A percentile compares a stretch with the other conserved stretches of the same genome.
phyloP scores from a whole-genome alignment of 2,329 filamentous ascomycete genomes.

The Shiraia sp. region DNA sequence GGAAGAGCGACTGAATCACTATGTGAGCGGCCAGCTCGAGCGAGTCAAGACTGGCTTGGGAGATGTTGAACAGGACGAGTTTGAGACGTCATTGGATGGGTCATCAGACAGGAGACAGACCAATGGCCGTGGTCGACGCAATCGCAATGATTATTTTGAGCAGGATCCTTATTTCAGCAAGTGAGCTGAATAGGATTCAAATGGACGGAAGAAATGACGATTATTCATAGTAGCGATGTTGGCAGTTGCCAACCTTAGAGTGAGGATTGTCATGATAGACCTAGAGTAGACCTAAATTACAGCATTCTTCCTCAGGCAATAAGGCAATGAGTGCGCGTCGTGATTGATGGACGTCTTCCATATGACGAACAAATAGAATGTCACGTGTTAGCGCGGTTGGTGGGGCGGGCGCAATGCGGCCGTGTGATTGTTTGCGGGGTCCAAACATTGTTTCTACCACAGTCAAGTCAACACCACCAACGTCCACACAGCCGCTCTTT shows the following conservation, averaged over 20 bases:
- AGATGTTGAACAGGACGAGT: slow-evolving; percentile 62
- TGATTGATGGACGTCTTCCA: neutral
- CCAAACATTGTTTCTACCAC: slow-evolving; percentile 18
- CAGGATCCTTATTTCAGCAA: slow-evolving; percentile 33
- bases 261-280: slow-evolving; percentile 13
- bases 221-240: neutral
- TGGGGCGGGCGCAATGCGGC: slow-evolving; percentile 10
- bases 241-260: neutral
- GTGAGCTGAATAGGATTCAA: slow-evolving; percentile 5
- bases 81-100: slow-evolving; percentile 61
- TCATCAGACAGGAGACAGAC: slow-evolving; percentile 23
- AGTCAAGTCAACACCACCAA: slow-evolving; percentile 12
- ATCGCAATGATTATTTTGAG: slow-evolving; percentile 33
- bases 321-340: neutral
- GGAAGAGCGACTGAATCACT: slow-evolving; percentile 72
- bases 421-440: slow-evolving; percentile 29
- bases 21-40: slow-evolving; percentile 80
- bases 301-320: neutral
- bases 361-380: neutral
- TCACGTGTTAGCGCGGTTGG: slow-evolving; percentile 19
- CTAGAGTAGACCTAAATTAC: slow-evolving; percentile 24
- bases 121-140: slow-evolving; percentile 28
- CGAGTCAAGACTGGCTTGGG: slow-evolving; percentile 66
- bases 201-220: neutral
- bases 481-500: neutral